Evolutionary conservation across 164 flowering plant species (phyloP).

Genomic region (Liquidambar formosana): DNA sequence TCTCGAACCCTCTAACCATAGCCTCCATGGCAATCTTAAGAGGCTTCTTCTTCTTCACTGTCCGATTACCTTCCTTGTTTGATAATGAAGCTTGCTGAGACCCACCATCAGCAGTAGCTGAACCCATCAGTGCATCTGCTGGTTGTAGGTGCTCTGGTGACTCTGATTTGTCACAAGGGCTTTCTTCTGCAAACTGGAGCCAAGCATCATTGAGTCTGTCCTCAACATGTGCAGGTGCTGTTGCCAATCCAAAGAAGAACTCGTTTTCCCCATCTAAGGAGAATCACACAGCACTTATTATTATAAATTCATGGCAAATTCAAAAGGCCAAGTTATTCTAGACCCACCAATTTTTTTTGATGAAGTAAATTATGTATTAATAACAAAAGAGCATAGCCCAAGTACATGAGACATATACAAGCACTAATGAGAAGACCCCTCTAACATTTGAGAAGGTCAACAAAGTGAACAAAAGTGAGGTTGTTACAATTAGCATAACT

Average conservation of each 20-base stretch:
- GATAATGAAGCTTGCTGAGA: slow-evolving; percentile 52
- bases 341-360: too few relatives aligned
- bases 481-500: too few relatives aligned
- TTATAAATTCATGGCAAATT: neutral
- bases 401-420: too few relatives aligned
- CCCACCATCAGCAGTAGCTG: slow-evolving; percentile 72
- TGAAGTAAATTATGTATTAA: too few relatives aligned
- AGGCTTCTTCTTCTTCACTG: slow-evolving; percentile 48
- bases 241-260: slow-evolving; percentile 96
- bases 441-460: too few relatives aligned
- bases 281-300: slow-evolving; percentile 4
- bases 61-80: slow-evolving; percentile 17
- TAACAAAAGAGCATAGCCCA: neutral
- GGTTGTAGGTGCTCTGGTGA: slow-evolving; percentile 28
- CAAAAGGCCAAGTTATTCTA: neutral
- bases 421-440: too few relatives aligned
- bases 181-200: slow-evolving; percentile 92
- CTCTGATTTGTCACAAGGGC: slow-evolving; percentile 42
- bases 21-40: slow-evolving; percentile 87
- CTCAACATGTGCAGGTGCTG: slow-evolving; percentile 99
- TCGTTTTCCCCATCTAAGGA: slow-evolving; percentile 47
- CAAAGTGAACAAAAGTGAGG: too few relatives aligned
- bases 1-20: slow-evolving; percentile 76
- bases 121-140: slow-evolving; percentile 65
- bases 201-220: slow-evolving; percentile 95